Evolutionary conservation across 352 stramenopile genomes (phyloP), one percentile per base, ranked within the genome.

Genomic region (Pilasporangium apinafurcum): DNA sequence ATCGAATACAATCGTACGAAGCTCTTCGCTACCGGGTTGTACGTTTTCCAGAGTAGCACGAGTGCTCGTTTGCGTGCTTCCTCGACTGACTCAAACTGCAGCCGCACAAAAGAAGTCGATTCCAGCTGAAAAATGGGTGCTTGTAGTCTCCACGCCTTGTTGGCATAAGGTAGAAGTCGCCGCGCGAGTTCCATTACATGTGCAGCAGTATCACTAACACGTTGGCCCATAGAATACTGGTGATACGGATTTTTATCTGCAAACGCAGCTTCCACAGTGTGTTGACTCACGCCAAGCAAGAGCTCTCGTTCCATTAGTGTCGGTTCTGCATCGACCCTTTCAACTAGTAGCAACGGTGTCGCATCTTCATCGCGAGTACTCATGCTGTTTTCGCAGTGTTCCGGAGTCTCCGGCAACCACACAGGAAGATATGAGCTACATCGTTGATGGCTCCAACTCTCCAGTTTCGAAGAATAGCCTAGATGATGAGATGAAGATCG

Each of bases 11-110:
- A 41, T 6, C 63, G 61, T 9, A 71, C 81, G 45, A 75, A 87
- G 24, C 56, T 81, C 28, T 54, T 49, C 0, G 62, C 68, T 20
- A 79, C 45, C 2, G 74, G 74, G 16, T 92, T 72, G 46, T 84
- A 92, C 4, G 81, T 92, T 51, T 88, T 88, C 33, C 68, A 68
- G 9, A 90, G 34, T 17, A 92, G 53, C 44, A 90, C 41, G 17
- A 90, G 40, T 9, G 75, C 75, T 16, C 81, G 74, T 16, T 77
- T 71, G 6, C 76, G 58, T 0, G 81, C 81, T 37, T 92, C 77
- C 7, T 82, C 59, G 7, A 83, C 57, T n/a, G 73, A 85, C 22
- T 71, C 59, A 47, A 89, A 92, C 3, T 69, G 84, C 12, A 92
- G 43, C 5, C 74, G 62, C 17, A 92, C 69, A 24, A 91, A 75